Percentiles rank a stretch among this genome's conserved stretches.
phyloP scores from a whole-genome alignment of 2,329 filamentous ascomycete genomes.

The Colletotrichum tabaci region DNA sequence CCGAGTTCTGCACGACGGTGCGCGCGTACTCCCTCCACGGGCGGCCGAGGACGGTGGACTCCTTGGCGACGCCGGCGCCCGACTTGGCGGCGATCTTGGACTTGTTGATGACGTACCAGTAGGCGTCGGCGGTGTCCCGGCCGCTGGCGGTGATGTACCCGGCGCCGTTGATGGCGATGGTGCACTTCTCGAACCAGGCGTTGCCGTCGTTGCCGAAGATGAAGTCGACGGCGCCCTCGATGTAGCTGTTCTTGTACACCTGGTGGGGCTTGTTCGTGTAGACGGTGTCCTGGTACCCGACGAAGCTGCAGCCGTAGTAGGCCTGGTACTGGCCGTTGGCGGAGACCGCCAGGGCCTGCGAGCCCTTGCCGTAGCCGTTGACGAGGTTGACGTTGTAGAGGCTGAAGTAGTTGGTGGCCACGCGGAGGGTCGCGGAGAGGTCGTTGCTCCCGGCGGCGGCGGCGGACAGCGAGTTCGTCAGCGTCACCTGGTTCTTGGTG shows the following conservation, averaged over 20 bases:
- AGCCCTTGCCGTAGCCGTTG: conserved; percentile 62
- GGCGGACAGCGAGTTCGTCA: conserved; percentile 55
- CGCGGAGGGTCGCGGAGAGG: conserved; percentile 63
- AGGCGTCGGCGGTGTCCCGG: conserved; percentile 55
- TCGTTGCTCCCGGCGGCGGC: conserved; percentile 68
- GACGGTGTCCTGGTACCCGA: conserved; percentile 66
- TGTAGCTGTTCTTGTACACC: conserved; percentile 60
- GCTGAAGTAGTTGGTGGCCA: conserved; percentile 65
- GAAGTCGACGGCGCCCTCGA: conserved; percentile 66
- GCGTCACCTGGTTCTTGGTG: conserved; percentile 69
- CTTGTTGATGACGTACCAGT: conserved; percentile 63
- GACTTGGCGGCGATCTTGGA: conserved; percentile 57
- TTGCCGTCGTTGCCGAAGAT: conserved; percentile 61
- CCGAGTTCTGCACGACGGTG: conserved; percentile 64
- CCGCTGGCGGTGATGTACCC: conserved; percentile 63
- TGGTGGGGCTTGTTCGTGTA: conserved; percentile 63
- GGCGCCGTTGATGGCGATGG: conserved; percentile 53
- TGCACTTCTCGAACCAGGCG: conserved; percentile 61
- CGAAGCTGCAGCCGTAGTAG: conserved; percentile 63
- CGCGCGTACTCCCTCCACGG: conserved; percentile 64
- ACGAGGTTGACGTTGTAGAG: conserved; percentile 74
- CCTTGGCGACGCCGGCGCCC: conserved; percentile 54
- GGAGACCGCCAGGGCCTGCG: conserved; percentile 64
- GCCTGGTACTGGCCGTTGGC: conserved; percentile 61
- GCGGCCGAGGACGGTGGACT: conserved; percentile 62